A percentile compares a stretch with the other conserved stretches of the same genome.
These are phyloP conservation scores for Aristolochia fimbriata DNA, from an alignment of 164 flowering plant genomes.

Conservation along the genomic window DNA sequence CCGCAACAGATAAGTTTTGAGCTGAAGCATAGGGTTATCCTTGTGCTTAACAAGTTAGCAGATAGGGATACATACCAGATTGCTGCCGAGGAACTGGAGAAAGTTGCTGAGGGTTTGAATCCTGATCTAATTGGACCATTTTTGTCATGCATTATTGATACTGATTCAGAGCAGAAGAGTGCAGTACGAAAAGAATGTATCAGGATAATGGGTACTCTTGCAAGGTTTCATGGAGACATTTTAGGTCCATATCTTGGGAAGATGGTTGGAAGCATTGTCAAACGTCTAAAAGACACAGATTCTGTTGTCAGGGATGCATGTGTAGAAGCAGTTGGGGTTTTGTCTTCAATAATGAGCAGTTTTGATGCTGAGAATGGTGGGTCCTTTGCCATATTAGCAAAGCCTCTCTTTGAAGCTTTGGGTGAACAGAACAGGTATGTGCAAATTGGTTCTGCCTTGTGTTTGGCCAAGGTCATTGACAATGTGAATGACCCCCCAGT, in stretches of 20 bases:
- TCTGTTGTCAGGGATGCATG: constrained; percentile 82
- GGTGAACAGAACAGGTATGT: constrained; percentile 80
- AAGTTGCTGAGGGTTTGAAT: constrained; percentile 46
- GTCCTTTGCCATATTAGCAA: constrained; percentile 49
- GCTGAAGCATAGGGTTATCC: constrained; percentile 57
- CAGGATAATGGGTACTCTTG: constrained; percentile 56
- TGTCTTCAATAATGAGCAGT: constrained; percentile 49
- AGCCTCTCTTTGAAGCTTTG: constrained; percentile 82
- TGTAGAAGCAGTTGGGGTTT: constrained; percentile 58
- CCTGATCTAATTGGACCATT: constrained; percentile 57
- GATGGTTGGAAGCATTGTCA: constrained; percentile 63
- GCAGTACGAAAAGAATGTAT: constrained; percentile 77
- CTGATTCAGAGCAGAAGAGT: constrained; percentile 62
- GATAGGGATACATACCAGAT: constrained; percentile 79
- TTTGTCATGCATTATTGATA: constrained; percentile 66
- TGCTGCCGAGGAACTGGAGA: constrained; percentile 72
- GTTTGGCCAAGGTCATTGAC: constrained; percentile 69
- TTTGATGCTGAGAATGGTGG: constrained; percentile 31
- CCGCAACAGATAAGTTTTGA: constrained; percentile 46
- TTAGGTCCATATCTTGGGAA: constrained; percentile 48
- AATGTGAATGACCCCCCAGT: constrained; percentile 47
- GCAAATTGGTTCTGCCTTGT: constrained; percentile 75
- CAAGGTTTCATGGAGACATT: constrained; percentile 38
- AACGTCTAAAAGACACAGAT: constrained; percentile 77
- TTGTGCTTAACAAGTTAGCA: constrained; percentile 66